Conservation (phyloP, 2,329 filamentous ascomycete genomes). For the Lachnellula suecica region DNA sequence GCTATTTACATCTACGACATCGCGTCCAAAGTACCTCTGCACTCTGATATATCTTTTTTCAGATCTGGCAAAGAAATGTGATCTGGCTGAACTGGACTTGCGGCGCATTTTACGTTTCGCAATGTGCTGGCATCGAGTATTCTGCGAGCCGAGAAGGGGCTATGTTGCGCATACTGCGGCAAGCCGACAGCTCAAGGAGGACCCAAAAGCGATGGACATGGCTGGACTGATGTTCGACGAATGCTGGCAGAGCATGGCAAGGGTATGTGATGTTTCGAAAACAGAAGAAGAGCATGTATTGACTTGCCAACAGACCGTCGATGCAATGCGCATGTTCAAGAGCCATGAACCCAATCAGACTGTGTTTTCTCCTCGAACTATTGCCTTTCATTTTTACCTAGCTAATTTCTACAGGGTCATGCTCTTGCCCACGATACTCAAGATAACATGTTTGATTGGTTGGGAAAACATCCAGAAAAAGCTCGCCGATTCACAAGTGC, state of each 20-base stretch:
- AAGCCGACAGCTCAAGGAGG: background rate
- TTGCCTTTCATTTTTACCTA: too few species aligned
- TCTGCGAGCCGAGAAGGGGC: slow-evolving; percentile 13
- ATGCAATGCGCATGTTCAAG: background rate
- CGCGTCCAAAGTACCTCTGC: slow-evolving; percentile 9
- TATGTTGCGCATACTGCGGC: slow-evolving; percentile 14
- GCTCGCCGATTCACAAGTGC: too few species aligned
- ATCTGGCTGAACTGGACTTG: slow-evolving; percentile 6
- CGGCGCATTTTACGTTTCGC: slow-evolving; percentile 11
- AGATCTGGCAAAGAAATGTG: slow-evolving; percentile 11
- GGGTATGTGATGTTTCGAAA: background rate
- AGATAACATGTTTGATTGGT: too few species aligned
- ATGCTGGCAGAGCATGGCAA: background rate
- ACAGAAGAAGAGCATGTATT: background rate
- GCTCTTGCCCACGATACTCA: too few species aligned
- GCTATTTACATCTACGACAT: slow-evolving; percentile 21
- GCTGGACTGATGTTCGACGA: background rate
- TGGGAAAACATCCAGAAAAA: too few species aligned
- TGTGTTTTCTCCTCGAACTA: too few species aligned
- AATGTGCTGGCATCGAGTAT: slow-evolving; percentile 14
- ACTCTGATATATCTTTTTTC: slow-evolving; percentile 16
- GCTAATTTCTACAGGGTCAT: too few species aligned
- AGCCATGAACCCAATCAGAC: slow-evolving; percentile 27
- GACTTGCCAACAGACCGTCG: background rate
- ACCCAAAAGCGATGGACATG: background rate